Conservation (phyloP, 1,139 yeast genomes). For the Magnusiomyces fungicola region DNA sequence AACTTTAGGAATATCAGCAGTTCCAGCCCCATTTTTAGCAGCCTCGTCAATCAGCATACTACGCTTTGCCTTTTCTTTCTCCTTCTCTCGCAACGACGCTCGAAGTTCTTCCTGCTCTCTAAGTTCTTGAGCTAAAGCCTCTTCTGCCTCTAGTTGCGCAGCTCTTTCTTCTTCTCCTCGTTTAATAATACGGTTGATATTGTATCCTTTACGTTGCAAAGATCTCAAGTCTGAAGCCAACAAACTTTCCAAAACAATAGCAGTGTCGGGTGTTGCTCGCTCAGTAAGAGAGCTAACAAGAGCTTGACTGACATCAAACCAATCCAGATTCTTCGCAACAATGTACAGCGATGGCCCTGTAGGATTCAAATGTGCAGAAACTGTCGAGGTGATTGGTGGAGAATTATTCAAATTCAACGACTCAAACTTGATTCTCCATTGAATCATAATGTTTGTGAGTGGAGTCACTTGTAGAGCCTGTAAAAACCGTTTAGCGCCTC, state of each 20-base stretch:
- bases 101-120: conserved; percentile 10
- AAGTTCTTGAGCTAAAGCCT: conserved; percentile 7
- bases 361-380: conserved; percentile 1
- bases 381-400: background rate
- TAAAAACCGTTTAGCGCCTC: conserved; percentile 12
- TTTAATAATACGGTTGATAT: conserved; percentile 31
- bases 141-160: conserved; percentile 15
- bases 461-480: conserved; percentile 23
- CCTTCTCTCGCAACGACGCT: conserved; percentile 12
- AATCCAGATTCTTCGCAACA: conserved; percentile 25
- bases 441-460: conserved; percentile 25
- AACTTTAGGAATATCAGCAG: background rate
- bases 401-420: conserved; percentile 6
- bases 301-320: conserved; percentile 36
- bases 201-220: conserved; percentile 35
- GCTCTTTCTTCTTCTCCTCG: conserved; percentile 22
- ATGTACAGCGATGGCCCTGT: conserved; percentile 16
- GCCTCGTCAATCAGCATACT: background rate
- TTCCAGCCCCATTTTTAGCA: background rate
- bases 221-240: conserved; percentile 28
- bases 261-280: conserved; percentile 34
- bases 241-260: conserved; percentile 34
- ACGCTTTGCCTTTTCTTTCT: conserved; percentile 7
- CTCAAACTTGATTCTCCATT: conserved; percentile 23
- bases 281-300: conserved; percentile 27